phyloP scores from a whole-genome alignment of 2,329 filamentous ascomycete genomes.

The Verticillium nubilum region DNA sequence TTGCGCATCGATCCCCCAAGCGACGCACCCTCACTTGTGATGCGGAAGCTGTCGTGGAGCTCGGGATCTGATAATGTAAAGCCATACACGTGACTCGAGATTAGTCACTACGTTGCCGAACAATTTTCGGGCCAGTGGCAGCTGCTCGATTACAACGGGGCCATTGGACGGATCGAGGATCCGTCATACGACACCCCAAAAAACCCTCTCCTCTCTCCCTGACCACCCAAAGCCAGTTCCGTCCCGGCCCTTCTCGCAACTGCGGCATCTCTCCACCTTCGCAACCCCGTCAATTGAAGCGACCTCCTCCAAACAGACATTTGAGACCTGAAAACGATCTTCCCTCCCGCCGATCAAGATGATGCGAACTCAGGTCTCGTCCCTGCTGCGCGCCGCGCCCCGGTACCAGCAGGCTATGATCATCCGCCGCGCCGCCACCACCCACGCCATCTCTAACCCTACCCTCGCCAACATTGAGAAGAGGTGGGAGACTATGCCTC shows the following conservation, averaged over 20 bases:
- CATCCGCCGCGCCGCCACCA: constrained; percentile 53
- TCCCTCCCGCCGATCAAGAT: constrained; percentile 29
- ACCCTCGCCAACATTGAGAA: constrained; percentile 98
- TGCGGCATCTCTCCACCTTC: not conserved
- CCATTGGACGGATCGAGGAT: not conserved
- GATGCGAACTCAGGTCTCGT: constrained; percentile 50
- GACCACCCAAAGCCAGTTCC: constrained; percentile 2
- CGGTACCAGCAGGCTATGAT: constrained; percentile 29
- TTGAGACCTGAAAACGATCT: constrained; percentile 9
- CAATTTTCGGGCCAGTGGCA: constrained; percentile 7
- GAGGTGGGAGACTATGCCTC: constrained; percentile 96
- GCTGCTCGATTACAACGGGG: not conserved
- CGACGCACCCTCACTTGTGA: too few species aligned
- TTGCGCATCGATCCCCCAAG: too few species aligned
- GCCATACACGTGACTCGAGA: not conserved
- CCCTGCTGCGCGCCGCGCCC: constrained; percentile 44
- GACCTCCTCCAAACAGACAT: constrained; percentile 11
- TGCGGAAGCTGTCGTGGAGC: not conserved
- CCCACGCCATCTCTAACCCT: constrained; percentile 95
- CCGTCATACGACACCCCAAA: constrained; percentile 13
- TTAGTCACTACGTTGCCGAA: constrained; percentile 3
- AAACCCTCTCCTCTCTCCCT: constrained; percentile 13
- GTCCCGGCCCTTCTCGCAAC: constrained; percentile 1
- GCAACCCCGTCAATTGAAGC: constrained; percentile 25
- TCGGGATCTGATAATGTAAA: not conserved